phyloP scores from a whole-genome alignment of 495 filamentous ascomycete species.

The Pyrenopolyporus hunteri region DNA sequence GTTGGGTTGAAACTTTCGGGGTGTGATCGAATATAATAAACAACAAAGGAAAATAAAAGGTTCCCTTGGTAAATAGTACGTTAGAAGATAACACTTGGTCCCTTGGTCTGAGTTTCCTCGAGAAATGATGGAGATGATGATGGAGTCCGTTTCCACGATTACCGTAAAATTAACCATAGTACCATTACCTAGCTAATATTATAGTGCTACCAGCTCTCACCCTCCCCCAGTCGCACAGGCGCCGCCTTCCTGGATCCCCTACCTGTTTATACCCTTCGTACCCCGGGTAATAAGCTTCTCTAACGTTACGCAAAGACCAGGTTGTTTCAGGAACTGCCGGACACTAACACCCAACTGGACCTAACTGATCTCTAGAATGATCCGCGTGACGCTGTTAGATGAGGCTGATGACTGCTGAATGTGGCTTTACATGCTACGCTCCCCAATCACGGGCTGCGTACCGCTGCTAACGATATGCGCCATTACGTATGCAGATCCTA shows the following conservation, averaged over 20 bases:
- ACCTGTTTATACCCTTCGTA: constrained; percentile 1
- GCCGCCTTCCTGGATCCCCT: constrained; percentile 8
- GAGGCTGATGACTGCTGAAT: constrained; percentile 5
- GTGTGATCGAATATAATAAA: no score
- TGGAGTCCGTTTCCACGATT: no score
- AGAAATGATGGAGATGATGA: no score
- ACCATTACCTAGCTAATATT: no score
- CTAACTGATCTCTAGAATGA: constrained; percentile 5
- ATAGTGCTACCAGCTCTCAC: no score
- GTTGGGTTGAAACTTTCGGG: no score
- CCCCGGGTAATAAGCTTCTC: constrained; percentile 10
- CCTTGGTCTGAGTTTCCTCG: no score
- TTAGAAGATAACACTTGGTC: no score
- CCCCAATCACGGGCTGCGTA: constrained; percentile 9
- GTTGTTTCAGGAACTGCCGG: constrained; percentile 37
- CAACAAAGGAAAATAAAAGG: no score
- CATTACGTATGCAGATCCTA: constrained; percentile 12
- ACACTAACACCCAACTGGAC: constrained; percentile 5
- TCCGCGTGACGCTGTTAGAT: no score
- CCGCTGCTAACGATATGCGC: background rate
- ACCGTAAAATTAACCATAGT: no score
- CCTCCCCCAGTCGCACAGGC: constrained; percentile 27
- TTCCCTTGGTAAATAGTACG: no score
- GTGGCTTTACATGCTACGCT: constrained; percentile 22
- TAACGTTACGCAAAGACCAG: constrained; percentile 25